A percentile compares a stretch with the other conserved stretches of the same genome.
Conservation (phyloP, 2,329 filamentous ascomycete genomes). For the Nemania sp. region DNA sequence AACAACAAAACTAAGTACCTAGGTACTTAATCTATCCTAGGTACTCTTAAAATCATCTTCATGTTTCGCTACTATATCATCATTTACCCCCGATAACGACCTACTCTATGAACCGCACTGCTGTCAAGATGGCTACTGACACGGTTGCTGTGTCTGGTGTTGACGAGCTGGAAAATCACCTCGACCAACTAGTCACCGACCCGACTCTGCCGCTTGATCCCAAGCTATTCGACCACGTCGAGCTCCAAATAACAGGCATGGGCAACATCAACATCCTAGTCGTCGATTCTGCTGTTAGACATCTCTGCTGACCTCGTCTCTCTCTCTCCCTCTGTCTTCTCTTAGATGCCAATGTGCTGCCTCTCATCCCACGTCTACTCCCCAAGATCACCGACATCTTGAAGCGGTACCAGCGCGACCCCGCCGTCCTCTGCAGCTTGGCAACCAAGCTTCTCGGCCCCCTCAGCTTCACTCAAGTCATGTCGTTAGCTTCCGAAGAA, state of each 20-base stretch:
- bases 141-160: constrained; percentile 56
- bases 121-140: constrained; percentile 47
- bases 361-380: constrained; percentile 57
- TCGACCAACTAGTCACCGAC: constrained; percentile 54
- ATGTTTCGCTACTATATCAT: not conserved
- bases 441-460: constrained; percentile 61
- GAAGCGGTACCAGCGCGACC: constrained; percentile 55
- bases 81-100: not conserved
- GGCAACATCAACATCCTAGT: not conserved
- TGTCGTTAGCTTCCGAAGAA: constrained; percentile 56
- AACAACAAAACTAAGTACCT: too few relatives aligned
- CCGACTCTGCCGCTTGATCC: constrained; percentile 49
- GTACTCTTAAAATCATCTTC: not conserved
- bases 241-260: constrained; percentile 59
- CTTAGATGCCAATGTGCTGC: constrained; percentile 56
- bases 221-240: constrained; percentile 62
- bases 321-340: not conserved
- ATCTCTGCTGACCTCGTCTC: constrained; percentile 5
- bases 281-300: not conserved
- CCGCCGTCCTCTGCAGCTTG: constrained; percentile 55
- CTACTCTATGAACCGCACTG: constrained; percentile 40
- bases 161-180: constrained; percentile 58
- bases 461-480: constrained; percentile 55
- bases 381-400: constrained; percentile 59
- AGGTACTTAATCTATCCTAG: too few relatives aligned